phyloP scores from a whole-genome alignment of 1,139 yeast genomes.

The Yamadazyma conglobata region DNA sequence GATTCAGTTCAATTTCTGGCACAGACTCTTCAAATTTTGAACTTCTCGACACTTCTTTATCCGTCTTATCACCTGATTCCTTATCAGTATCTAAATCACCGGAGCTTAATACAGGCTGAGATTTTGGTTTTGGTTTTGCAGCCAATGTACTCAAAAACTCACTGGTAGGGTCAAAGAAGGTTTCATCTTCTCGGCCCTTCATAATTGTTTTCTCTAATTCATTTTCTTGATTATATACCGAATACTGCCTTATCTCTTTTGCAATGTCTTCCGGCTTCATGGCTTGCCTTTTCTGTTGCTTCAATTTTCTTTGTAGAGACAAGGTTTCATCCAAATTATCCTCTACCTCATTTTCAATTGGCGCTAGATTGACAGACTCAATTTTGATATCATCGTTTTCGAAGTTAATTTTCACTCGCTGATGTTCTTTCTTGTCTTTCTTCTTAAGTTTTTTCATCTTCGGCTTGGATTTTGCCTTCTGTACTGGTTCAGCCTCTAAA shows the following conservation, averaged over 20 bases:
- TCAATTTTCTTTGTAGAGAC: constrained; percentile 36
- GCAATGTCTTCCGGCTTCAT: constrained; percentile 49
- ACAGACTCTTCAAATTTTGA: constrained; percentile 12
- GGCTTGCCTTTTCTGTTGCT: constrained; percentile 26
- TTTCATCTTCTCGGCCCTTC: constrained; percentile 20
- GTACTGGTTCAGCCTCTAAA: too few relatives aligned
- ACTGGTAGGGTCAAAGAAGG: constrained; percentile 52
- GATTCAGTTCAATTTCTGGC: not conserved
- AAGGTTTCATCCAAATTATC: constrained; percentile 46
- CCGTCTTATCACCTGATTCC: too few relatives aligned
- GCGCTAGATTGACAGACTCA: constrained; percentile 29
- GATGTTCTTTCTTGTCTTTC: constrained; percentile 26
- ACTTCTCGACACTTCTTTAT: too few relatives aligned
- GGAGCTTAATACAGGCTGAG: too few relatives aligned
- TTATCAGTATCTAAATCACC: too few relatives aligned
- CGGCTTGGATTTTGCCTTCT: constrained; percentile 17
- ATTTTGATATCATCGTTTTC: constrained; percentile 26
- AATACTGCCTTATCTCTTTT: constrained; percentile 35
- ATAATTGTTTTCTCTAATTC: constrained; percentile 18
- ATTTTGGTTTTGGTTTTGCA: not conserved
- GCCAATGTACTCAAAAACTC: constrained; percentile 50
- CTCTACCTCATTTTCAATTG: constrained; percentile 37
- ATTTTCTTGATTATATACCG: constrained; percentile 28
- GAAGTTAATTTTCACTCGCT: constrained; percentile 8
- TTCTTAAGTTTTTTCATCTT: constrained; percentile 45